Evolutionary conservation across 345 rosid genomes (phyloP).

Genomic region (Turritis glabra): DNA sequence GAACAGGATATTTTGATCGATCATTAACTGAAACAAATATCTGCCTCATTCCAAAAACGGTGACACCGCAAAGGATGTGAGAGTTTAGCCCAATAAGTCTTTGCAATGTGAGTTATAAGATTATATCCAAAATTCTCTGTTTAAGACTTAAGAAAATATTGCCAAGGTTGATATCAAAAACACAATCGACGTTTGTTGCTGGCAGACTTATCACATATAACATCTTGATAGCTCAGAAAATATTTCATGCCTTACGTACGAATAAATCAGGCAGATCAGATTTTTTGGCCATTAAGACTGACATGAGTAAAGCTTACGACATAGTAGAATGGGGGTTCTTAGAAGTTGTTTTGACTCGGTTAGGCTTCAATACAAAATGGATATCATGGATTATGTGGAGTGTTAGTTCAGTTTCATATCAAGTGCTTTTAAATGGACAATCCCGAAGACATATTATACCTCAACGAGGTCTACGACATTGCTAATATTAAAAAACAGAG

Average conservation of each 20-base stretch:
- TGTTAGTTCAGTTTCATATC: too few species aligned
- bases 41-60: too few species aligned
- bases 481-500: background rate
- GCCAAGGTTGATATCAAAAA: background rate
- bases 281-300: background rate
- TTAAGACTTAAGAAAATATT: background rate
- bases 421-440: too few species aligned
- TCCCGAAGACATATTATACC: background rate
- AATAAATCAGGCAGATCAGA: fast-evolving
- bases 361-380: too few species aligned
- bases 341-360: background rate
- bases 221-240: background rate
- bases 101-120: background rate
- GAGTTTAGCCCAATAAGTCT: background rate
- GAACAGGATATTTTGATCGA: too few species aligned
- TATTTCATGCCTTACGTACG: background rate
- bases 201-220: background rate
- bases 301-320: background rate
- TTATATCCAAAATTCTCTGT: background rate
- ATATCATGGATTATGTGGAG: background rate
- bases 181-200: background rate
- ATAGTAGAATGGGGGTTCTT: background rate
- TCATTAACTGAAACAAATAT: too few species aligned
- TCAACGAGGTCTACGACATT: background rate
- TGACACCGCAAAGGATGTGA: background rate